Percentiles rank a stretch among this genome's conserved stretches.
phyloP scores from a whole-genome alignment of 164 flowering plant species.

The Chimonanthus salicifolius region DNA sequence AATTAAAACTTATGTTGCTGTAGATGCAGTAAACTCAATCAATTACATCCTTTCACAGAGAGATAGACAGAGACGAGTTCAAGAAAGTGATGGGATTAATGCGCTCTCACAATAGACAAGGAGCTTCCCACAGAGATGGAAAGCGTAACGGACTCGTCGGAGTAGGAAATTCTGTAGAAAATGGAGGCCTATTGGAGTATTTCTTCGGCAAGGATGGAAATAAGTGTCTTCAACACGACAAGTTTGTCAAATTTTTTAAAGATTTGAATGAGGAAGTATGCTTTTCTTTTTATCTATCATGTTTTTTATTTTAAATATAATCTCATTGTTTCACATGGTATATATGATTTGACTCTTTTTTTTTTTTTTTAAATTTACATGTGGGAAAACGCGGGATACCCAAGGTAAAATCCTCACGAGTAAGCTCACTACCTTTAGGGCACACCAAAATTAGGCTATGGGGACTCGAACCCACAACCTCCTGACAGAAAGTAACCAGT shows the following conservation, averaged over 20 bases:
- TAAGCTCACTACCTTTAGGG: too few relatives aligned
- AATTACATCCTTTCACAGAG: constrained; percentile 31
- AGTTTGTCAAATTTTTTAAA: constrained; percentile 65
- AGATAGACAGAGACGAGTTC: constrained; percentile 78
- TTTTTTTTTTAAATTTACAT: too few relatives aligned
- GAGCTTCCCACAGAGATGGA: constrained; percentile 73
- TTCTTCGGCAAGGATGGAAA: constrained; percentile 92
- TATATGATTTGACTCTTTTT: too few relatives aligned
- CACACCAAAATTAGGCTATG: too few relatives aligned
- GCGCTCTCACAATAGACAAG: constrained; percentile 79
- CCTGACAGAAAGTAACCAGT: too few relatives aligned
- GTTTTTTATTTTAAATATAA: not conserved
- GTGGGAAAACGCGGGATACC: too few relatives aligned
- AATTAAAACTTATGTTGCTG: not conserved
- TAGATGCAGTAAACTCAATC: constrained; percentile 1
- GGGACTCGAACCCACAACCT: too few relatives aligned
- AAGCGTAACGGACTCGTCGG: constrained; percentile 56
- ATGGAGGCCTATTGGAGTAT: constrained; percentile 81
- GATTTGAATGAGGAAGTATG: constrained; percentile 75
- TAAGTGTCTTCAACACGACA: constrained; percentile 47
- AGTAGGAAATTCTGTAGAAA: constrained; percentile 57
- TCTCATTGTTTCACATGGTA: too few relatives aligned
- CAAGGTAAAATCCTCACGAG: too few relatives aligned
- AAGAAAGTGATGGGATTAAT: constrained; percentile 90
- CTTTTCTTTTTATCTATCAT: not conserved